These are phyloP conservation scores for Penicillium simplicissimum DNA, from an alignment of 495 filamentous ascomycete species.

Conservation along the genomic window DNA sequence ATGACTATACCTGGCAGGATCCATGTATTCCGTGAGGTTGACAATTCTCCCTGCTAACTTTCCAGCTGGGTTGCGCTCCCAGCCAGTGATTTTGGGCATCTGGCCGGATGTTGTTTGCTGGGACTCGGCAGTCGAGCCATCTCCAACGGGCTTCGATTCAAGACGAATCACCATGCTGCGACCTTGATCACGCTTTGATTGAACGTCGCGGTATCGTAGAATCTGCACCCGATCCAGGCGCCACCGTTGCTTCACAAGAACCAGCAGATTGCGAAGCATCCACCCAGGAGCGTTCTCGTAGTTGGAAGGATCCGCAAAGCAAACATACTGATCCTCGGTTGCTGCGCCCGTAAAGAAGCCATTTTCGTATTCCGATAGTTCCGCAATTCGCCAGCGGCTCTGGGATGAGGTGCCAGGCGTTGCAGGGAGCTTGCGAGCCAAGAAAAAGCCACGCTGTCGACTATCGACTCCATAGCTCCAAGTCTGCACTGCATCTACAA, in stretches of 20 bases:
- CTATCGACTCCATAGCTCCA: conserved; percentile 81
- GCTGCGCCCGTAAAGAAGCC: conserved; percentile 79
- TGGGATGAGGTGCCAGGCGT: conserved; percentile 2
- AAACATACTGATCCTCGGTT: conserved; percentile 71
- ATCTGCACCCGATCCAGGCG: conserved; percentile 75
- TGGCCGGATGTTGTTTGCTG: conserved; percentile 36
- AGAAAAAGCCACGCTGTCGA: conserved; percentile 89
- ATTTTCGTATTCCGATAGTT: conserved; percentile 74
- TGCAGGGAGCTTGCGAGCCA: conserved; percentile 69
- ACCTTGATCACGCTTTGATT: conserved; percentile 69
- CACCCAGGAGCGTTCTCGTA: conserved; percentile 84
- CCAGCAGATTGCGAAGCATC: conserved; percentile 87
- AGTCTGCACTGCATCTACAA: conserved; percentile 78
- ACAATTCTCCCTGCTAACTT: conserved; percentile 75
- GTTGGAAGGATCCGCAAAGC: conserved; percentile 90
- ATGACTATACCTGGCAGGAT: conserved; percentile 63
- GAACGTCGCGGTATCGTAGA: conserved; percentile 86
- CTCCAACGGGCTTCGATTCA: conserved; percentile 45
- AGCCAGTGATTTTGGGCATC: conserved; percentile 89
- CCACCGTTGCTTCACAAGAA: conserved; percentile 83
- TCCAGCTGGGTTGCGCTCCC: conserved; percentile 79
- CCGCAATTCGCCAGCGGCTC: conserved; percentile 66
- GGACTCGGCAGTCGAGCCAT: conserved; percentile 19
- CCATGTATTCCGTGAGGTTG: conserved; percentile 87
- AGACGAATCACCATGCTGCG: conserved; percentile 77